A percentile compares a stretch with the other conserved stretches of the same genome.
Conservation (phyloP, 305 asterid genomes). For the Rubia peregrina region DNA sequence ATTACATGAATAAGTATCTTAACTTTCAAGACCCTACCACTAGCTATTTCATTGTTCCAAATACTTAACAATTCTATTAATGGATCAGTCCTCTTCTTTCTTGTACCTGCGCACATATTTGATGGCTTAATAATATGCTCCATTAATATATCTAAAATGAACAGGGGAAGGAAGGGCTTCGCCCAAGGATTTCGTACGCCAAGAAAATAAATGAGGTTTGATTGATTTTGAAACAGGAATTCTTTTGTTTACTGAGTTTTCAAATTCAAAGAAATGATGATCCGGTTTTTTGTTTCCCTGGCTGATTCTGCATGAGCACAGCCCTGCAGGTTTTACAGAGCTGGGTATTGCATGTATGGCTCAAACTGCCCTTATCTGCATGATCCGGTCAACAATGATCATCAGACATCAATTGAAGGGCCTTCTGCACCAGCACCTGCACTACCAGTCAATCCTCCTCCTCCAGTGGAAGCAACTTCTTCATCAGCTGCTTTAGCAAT, state of each 20-base stretch:
- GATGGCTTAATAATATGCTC: not conserved
- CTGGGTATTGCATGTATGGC: not conserved
- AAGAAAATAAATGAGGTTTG: not conserved
- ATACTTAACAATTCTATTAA: not conserved
- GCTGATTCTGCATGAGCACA: not conserved
- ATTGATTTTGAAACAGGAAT: not conserved
- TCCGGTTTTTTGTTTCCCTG: not conserved
- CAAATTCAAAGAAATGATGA: not conserved
- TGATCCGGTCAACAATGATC: not conserved
- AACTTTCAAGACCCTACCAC: not conserved
- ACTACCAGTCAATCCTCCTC: not conserved
- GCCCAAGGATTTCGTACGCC: not conserved
- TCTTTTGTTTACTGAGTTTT: not conserved
- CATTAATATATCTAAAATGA: not conserved
- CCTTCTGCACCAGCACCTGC: not conserved
- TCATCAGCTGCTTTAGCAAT: not conserved
- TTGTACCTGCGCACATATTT: not conserved
- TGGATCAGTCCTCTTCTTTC: not conserved
- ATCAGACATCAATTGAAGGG: not conserved
- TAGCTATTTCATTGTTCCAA: not conserved
- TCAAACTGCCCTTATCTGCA: not conserved
- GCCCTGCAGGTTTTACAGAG: not conserved
- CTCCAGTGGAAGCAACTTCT: not conserved
- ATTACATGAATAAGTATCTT: not conserved
- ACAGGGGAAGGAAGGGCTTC: not conserved